These are phyloP conservation scores for Thecaphora frezii DNA, from an alignment of 1,284 basidiomycete species.

Conservation along the genomic window DNA sequence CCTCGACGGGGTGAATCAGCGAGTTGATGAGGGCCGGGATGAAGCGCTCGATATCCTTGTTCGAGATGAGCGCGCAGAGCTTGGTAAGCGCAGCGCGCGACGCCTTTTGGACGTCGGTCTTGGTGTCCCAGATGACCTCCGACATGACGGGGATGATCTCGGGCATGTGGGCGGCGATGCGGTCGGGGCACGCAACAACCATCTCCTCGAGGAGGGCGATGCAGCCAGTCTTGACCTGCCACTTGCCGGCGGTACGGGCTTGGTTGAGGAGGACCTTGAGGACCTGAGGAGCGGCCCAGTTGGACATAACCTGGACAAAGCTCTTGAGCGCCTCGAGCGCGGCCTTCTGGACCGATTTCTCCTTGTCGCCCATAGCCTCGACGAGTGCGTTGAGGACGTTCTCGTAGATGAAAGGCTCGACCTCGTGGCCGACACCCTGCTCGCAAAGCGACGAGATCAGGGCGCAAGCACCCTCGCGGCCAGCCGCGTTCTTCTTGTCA, in stretches of 20 bases:
- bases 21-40: slow-evolving; percentile 90
- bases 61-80: slow-evolving; percentile 70
- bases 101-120: slow-evolving; percentile 98
- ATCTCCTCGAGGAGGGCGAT: slow-evolving; percentile 86
- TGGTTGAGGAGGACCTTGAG: slow-evolving; percentile 89
- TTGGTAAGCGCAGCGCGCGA: slow-evolving; percentile 92
- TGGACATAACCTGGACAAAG: slow-evolving; percentile 81
- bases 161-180: slow-evolving; percentile 88
- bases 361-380: slow-evolving; percentile 91
- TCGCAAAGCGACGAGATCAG: slow-evolving; percentile 72
- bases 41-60: slow-evolving; percentile 91
- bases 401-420: slow-evolving; percentile 90
- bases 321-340: slow-evolving; percentile 81
- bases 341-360: slow-evolving; percentile 78
- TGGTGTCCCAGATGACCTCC: slow-evolving; percentile 99
- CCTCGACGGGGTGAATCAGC: slow-evolving; percentile 98
- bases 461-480: slow-evolving; percentile 72
- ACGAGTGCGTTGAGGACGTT: slow-evolving; percentile 80
- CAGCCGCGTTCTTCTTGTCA: slow-evolving; percentile 68
- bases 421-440: slow-evolving; percentile 76
- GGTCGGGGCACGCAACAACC: slow-evolving; percentile 77
- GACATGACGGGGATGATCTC: slow-evolving; percentile 93
- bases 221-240: slow-evolving; percentile 95
- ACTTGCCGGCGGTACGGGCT: slow-evolving; percentile 95
- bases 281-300: slow-evolving; percentile 82